Evolutionary conservation across 1,284 basidiomycete species (phyloP), one percentile per base, ranked within the genome.

Genomic region (Malassezia cuniculi): DNA sequence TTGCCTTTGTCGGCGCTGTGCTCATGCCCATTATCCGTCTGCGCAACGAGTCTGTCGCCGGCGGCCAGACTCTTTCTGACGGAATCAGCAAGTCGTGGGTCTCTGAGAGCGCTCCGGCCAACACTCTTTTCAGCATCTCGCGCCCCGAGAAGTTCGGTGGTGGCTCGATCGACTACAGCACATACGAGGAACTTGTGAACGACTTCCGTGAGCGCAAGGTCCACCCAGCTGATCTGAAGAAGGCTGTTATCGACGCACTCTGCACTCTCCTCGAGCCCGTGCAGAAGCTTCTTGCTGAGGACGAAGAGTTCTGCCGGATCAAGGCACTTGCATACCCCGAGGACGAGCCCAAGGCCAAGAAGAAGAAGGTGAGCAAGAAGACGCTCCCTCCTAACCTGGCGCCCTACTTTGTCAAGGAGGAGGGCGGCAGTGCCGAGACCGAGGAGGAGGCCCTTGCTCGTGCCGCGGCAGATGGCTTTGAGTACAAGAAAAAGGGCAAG

Each of bases 221-320:
- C 5, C 86, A 94, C 68, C 93, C 90, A 1, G 80, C 79, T 20
- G 93, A 95, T 68, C 71, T 99, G 55, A 99, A 97, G 72, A 70
- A 70, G 6, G 77, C 78, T 1, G 84, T 94, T 11, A 39, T 77
- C n/a, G 77, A 78, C 20, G 81, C 80, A 5, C 79, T 97, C 57
- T 75, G 76, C 54, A 71, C 71, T n/a, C 70, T 99, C 20, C 71
- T 97, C 26, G 78, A 76, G 20, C 90, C 90, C 0, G 80, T 99
- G 35, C 76, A 81, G 52, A 75, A 77, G 52, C 74, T 77, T 34
- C 93, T 84, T 56, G 76, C 80, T 54, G 75, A 71, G 41, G 78
- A 78, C 55, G 75, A 79, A 52, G 84, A 85, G 62, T 95, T 86
- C 78, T 76, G 82, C 68, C 75, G 75, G 61, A 72, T 80, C 7